phyloP scores from a whole-genome alignment of 176 grass and related monocot genomes.

The Areca catechu region DNA sequence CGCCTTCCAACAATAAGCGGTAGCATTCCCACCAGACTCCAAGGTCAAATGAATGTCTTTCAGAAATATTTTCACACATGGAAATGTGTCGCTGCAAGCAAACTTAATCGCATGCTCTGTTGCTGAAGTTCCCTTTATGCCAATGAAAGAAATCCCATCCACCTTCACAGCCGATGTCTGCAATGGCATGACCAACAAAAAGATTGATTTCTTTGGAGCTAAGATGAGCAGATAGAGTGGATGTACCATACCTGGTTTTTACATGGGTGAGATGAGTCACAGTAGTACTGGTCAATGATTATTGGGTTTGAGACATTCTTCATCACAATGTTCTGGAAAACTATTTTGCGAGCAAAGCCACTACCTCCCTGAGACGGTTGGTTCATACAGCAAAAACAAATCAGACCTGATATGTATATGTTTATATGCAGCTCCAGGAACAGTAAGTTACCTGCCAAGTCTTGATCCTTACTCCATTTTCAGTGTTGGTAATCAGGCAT shows the following conservation, averaged over 20 bases:
- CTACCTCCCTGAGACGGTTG: constrained; percentile 41
- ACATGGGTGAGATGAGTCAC: constrained; percentile 42
- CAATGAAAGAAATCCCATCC: constrained; percentile 36
- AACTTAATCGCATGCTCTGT: constrained; percentile 39
- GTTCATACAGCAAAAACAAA: background rate
- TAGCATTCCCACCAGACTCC: constrained; percentile 26
- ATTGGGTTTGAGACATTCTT: constrained; percentile 78
- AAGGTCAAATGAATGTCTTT: constrained; percentile 34
- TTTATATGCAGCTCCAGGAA: no score
- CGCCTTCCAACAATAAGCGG: constrained; percentile 46
- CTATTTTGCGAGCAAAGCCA: constrained; percentile 44
- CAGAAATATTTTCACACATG: constrained; percentile 43
- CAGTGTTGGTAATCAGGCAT: constrained; percentile 57
- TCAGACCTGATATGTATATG: no score
- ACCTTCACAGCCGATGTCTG: constrained; percentile 54
- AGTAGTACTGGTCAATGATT: constrained; percentile 72
- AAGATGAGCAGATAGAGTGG: no score
- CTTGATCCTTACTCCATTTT: constrained; percentile 75
- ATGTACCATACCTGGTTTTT: constrained; percentile 38
- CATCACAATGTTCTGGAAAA: constrained; percentile 59
- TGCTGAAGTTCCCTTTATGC: constrained; percentile 51
- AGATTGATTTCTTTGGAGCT: no score
- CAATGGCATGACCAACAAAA: background rate
- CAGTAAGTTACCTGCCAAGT: constrained; percentile 64
- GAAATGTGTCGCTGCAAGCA: constrained; percentile 52